phyloP scores from a whole-genome alignment of 345 rosid species.

The Populus euphratica region DNA sequence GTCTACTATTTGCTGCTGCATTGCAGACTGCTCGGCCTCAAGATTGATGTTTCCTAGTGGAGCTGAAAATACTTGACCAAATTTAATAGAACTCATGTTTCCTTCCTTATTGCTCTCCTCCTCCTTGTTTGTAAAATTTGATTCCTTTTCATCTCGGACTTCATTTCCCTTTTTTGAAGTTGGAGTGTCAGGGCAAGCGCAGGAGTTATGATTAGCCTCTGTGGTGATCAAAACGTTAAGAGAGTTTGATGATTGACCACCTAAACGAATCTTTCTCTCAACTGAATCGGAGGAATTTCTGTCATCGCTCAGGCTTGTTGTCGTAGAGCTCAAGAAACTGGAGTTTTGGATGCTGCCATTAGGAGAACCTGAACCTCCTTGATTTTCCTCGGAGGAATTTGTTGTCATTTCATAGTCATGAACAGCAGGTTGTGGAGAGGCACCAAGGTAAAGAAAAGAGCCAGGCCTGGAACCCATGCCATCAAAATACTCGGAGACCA shows the following conservation, averaged over 20 bases:
- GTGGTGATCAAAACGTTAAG: conserved; percentile 22
- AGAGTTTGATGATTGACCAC: conserved; percentile 22
- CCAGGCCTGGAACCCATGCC: conserved; percentile 39
- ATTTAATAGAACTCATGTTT: conserved; percentile 7
- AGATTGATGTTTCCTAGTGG: conserved; percentile 45
- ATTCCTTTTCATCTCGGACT: conserved; percentile 25
- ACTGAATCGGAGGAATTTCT: conserved; percentile 56
- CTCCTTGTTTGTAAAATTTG: conserved; percentile 27
- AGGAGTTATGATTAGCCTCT: conserved; percentile 30
- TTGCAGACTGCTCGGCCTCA: conserved; percentile 69
- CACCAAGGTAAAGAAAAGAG: conserved; percentile 68
- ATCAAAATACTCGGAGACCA: conserved; percentile 73
- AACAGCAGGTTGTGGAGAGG: conserved; percentile 33
- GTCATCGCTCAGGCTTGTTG: conserved; percentile 74
- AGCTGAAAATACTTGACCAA: conserved; percentile 36
- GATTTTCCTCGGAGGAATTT: conserved; percentile 41
- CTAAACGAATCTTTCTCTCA: conserved; percentile 38
- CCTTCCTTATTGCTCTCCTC: conserved; percentile 25
- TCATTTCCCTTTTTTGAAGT: conserved; percentile 44
- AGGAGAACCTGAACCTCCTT: conserved; percentile 29
- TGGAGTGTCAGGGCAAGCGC: conserved; percentile 50
- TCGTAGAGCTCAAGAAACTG: conserved; percentile 59
- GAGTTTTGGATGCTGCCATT: conserved; percentile 45
- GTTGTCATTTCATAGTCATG: conserved; percentile 53
- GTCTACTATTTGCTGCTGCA: conserved; percentile 93